Percentiles rank a stretch among this genome's conserved stretches.
These are phyloP conservation scores for Aurinia saxatilis DNA, from an alignment of 345 rosid genomes.

Conservation along the genomic window DNA sequence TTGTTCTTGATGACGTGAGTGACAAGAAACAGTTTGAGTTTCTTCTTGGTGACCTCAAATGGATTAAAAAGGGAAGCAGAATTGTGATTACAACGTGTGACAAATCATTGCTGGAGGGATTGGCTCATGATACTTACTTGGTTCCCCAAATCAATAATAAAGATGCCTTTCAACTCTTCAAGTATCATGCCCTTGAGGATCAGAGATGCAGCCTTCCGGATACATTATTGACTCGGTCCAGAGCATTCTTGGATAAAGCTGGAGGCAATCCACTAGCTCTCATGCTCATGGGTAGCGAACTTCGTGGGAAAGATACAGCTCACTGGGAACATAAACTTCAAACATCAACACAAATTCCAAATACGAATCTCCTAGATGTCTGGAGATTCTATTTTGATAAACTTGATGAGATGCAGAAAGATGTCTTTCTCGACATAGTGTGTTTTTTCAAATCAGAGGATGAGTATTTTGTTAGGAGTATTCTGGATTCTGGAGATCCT, in stretches of 20 bases:
- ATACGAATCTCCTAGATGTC: neutral
- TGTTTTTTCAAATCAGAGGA: constrained; percentile 25
- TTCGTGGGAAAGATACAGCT: neutral
- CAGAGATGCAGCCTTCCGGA: no score
- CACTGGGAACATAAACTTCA: constrained; percentile 17
- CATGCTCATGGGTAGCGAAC: constrained; percentile 18
- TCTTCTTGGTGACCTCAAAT: neutral
- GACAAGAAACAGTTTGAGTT: neutral
- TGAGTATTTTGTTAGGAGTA: neutral
- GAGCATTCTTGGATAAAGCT: constrained; percentile 14
- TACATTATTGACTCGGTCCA: no score
- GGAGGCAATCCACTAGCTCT: constrained; percentile 32
- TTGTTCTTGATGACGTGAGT: constrained; percentile 23
- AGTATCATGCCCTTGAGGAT: no score
- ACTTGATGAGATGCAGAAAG: constrained; percentile 8
- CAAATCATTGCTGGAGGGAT: neutral
- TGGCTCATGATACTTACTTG: neutral
- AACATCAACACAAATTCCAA: neutral
- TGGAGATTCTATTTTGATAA: constrained; percentile 27
- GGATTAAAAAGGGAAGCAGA: constrained; percentile 24
- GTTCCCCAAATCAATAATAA: constrained; percentile 16
- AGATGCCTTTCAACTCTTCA: no score
- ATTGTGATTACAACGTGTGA: constrained; percentile 20
- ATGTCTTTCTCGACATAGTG: constrained; percentile 31
- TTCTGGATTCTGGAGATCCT: constrained; percentile 3